A percentile compares a stretch with the other conserved stretches of the same genome.
Evolutionary conservation across 176 grass and related monocot species (phyloP).

Genomic region (Rhynchospora tenuis): DNA sequence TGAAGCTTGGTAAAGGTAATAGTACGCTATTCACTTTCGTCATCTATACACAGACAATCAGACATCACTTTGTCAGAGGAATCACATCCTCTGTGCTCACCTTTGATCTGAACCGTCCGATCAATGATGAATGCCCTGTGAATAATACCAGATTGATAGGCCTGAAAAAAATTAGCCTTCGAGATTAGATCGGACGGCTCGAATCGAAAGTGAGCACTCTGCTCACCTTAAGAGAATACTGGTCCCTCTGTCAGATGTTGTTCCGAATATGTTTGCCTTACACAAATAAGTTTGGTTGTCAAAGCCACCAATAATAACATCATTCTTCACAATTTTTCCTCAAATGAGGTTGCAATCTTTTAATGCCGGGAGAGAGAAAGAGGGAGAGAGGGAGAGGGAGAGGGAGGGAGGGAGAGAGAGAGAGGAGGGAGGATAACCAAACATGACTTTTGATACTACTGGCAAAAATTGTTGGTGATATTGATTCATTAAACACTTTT

Average conservation of each 20-base stretch:
- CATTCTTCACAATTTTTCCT: neutral
- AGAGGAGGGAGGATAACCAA: no score
- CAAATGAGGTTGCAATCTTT: neutral
- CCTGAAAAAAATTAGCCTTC: no score
- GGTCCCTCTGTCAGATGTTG: neutral
- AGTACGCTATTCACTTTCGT: neutral
- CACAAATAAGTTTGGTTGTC: neutral
- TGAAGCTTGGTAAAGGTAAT: slow-evolving; percentile 77
- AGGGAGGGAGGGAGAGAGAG: no score
- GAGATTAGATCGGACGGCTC: no score
- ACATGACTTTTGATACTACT: neutral
- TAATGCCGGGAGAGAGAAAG: neutral
- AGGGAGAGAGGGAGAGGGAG: no score
- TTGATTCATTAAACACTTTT: neutral
- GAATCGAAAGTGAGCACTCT: no score
- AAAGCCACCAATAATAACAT: neutral
- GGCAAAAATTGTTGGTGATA: neutral
- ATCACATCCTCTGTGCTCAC: no score
- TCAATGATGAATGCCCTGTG: no score
- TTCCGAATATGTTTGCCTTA: neutral
- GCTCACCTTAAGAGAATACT: no score
- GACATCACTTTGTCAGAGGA: neutral
- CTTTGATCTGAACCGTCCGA: no score
- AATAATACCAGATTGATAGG: no score
- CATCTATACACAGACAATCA: neutral